Conservation (phyloP, 352 stramenopile genomes). For the Phytophthora melonis region DNA sequence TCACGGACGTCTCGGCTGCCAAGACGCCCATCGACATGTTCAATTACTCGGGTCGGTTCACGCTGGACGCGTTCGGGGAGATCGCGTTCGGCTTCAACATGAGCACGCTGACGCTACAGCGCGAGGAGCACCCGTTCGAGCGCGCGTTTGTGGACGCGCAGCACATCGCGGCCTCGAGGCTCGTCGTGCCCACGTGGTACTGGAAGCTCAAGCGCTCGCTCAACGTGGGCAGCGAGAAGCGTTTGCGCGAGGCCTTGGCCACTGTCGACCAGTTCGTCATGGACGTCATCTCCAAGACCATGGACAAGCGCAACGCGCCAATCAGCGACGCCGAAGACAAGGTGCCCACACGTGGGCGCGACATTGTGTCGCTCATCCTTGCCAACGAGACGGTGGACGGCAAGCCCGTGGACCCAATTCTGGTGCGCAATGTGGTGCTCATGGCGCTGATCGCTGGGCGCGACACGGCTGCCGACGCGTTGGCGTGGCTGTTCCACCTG, state of each 20-base stretch:
- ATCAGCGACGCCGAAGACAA: not conserved
- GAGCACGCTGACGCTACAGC: constrained; percentile 25
- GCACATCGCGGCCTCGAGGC: constrained; percentile 27
- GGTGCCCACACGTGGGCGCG: not conserved
- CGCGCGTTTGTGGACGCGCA: constrained; percentile 39
- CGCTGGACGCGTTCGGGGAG: constrained; percentile 46
- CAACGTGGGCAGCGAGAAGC: constrained; percentile 39
- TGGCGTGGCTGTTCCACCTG: constrained; percentile 51
- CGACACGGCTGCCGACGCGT: constrained; percentile 59
- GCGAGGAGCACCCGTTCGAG: constrained; percentile 47
- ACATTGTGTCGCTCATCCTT: constrained; percentile 48
- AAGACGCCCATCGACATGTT: constrained; percentile 35
- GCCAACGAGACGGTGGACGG: constrained; percentile 35
- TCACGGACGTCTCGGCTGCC: constrained; percentile 2
- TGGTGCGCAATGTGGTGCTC: constrained; percentile 73
- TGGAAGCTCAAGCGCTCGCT: constrained; percentile 52
- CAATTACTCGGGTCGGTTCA: constrained; percentile 35
- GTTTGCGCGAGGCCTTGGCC: not conserved
- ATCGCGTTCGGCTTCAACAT: constrained; percentile 50
- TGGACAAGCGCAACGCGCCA: constrained; percentile 15
- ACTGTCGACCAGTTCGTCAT: constrained; percentile 34
- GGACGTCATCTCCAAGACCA: constrained; percentile 40
- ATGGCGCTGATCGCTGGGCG: constrained; percentile 71
- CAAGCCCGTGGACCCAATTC: constrained; percentile 33
- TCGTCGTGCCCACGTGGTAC: constrained; percentile 35